These are phyloP conservation scores for Diaporthe caulivora DNA, from an alignment of 2,329 filamentous ascomycete species.

Conservation along the genomic window DNA sequence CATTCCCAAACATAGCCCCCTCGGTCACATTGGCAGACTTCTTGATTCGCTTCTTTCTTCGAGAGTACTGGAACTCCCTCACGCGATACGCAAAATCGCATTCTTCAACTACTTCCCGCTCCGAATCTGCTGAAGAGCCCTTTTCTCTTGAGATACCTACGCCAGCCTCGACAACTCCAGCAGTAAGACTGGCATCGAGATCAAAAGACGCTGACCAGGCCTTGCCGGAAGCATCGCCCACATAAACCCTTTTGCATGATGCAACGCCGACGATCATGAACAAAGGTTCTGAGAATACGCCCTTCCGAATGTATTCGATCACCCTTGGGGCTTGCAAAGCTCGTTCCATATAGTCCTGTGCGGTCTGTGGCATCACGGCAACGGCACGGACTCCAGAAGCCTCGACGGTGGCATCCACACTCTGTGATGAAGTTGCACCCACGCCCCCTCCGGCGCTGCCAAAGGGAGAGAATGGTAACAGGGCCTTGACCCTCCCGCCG, in stretches of 20 bases:
- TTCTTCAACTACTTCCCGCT: slow-evolving; percentile 1
- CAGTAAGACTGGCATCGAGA: not conserved
- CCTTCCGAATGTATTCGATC: not conserved
- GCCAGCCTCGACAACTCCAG: not conserved
- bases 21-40: not conserved
- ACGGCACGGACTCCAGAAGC: not conserved
- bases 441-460: not conserved
- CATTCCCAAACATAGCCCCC: not conserved
- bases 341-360: not conserved
- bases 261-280: slow-evolving; percentile 17
- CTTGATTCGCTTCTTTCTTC: slow-evolving; percentile 2
- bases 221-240: not conserved
- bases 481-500: not conserved
- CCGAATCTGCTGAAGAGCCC: not conserved
- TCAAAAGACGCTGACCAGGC: not conserved
- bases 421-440: not conserved
- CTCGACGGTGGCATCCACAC: slow-evolving; percentile 3
- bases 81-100: slow-evolving; percentile 18
- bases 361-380: not conserved
- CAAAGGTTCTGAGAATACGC: not conserved
- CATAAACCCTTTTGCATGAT: not conserved
- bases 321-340: not conserved
- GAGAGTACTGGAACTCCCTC: slow-evolving; percentile 15
- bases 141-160: not conserved
- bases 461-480: not conserved